These are phyloP conservation scores for Thymus quinquecostatus DNA, from an alignment of 257 asterid species.

Conservation along the genomic window DNA sequence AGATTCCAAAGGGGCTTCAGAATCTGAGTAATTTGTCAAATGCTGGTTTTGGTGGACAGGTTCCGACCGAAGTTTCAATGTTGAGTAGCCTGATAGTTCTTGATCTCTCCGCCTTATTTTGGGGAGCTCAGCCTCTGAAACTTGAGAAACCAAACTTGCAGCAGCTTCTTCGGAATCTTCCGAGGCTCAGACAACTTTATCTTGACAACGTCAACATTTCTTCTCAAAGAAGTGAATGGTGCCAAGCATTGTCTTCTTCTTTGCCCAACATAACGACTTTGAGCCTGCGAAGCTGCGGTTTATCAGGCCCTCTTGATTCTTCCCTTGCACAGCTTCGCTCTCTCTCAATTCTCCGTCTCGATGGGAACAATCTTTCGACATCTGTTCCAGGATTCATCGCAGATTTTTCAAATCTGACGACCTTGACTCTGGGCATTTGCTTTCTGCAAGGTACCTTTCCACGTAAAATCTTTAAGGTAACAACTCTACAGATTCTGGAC, in stretches of 20 bases:
- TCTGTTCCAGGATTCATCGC: constrained; percentile 39
- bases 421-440: constrained; percentile 45
- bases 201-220: constrained; percentile 56
- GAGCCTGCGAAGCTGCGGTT: constrained; percentile 49
- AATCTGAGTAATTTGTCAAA: constrained; percentile 50
- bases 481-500: constrained; percentile 40
- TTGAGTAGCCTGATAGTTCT: constrained; percentile 41
- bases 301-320: constrained; percentile 46
- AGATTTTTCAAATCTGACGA: constrained; percentile 38
- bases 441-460: constrained; percentile 50
- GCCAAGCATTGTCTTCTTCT: constrained; percentile 41
- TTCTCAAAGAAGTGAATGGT: constrained; percentile 42
- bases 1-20: constrained; percentile 46
- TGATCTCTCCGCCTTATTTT: constrained; percentile 48
- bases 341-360: constrained; percentile 50
- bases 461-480: constrained; percentile 34
- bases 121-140: constrained; percentile 12
- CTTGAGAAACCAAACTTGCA: constrained; percentile 54
- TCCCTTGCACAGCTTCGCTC: constrained; percentile 40
- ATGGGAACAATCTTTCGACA: constrained; percentile 40
- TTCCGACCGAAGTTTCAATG: constrained; percentile 44
- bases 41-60: constrained; percentile 53
- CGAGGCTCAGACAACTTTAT: constrained; percentile 46
- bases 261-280: constrained; percentile 45
- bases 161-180: constrained; percentile 44